Evolutionary conservation across 306 rosid species (phyloP).

Genomic region (Delonix regia): DNA sequence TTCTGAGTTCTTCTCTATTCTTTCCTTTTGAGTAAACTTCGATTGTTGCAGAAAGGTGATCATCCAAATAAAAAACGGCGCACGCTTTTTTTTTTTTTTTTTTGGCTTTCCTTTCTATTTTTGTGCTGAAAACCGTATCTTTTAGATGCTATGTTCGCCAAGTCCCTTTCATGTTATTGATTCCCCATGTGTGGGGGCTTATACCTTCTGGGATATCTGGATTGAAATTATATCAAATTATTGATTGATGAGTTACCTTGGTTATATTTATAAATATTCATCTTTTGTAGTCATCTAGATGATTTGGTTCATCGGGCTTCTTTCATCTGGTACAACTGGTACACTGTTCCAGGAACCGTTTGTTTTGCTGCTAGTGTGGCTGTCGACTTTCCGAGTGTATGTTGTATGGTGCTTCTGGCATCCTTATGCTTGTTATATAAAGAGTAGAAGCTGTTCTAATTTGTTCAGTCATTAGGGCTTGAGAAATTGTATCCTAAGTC

Average conservation of each 20-base stretch:
- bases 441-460: no score
- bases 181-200: neutral
- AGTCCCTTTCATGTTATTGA: neutral
- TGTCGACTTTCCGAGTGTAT: neutral
- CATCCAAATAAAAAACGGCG: no score
- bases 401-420: neutral
- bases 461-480: no score
- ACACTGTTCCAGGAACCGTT: neutral
- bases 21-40: no score
- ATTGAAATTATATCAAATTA: neutral
- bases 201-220: neutral
- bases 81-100: no score
- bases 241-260: neutral
- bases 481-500: no score
- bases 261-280: no score
- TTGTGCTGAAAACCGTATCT: neutral
- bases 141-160: neutral
- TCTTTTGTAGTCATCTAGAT: no score
- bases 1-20: no score
- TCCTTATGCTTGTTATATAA: no score
- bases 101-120: neutral
- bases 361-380: neutral
- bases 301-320: neutral
- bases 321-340: neutral
- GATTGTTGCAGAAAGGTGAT: no score